Evolutionary conservation across 2,329 filamentous ascomycete species (phyloP).

Genomic region (Penicillium palitans): DNA sequence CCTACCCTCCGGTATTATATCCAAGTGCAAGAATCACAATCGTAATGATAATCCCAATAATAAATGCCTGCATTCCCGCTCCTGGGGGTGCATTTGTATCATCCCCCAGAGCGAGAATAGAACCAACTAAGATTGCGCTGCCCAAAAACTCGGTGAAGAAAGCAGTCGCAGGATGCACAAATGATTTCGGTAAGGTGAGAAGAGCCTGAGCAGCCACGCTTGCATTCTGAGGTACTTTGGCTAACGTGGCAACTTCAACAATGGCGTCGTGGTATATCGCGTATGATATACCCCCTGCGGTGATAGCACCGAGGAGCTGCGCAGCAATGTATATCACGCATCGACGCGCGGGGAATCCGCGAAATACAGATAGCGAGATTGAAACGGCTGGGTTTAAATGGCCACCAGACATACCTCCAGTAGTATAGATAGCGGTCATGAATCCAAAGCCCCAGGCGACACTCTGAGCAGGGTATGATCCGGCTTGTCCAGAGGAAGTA

Average conservation of each 20-base stretch:
- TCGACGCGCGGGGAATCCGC: slow-evolving; percentile 36
- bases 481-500: slow-evolving; percentile 26
- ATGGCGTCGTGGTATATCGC: slow-evolving; percentile 41
- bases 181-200: slow-evolving; percentile 29
- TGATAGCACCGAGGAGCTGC: slow-evolving; percentile 39
- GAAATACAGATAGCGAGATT: slow-evolving; percentile 35
- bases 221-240: slow-evolving; percentile 21
- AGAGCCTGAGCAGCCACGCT: slow-evolving; percentile 26
- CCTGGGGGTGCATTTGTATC: slow-evolving; percentile 48
- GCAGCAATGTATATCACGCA: slow-evolving; percentile 33
- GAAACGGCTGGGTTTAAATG: slow-evolving; percentile 53
- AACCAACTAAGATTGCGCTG: slow-evolving; percentile 33
- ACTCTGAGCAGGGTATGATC: slow-evolving; percentile 23
- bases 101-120: slow-evolving; percentile 43
- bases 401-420: slow-evolving; percentile 50
- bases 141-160: slow-evolving; percentile 43
- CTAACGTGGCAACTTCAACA: slow-evolving; percentile 17
- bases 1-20: slow-evolving; percentile 39
- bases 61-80: slow-evolving; percentile 43
- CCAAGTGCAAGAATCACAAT: slow-evolving; percentile 28
- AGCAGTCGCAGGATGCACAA: slow-evolving; percentile 30
- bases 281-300: slow-evolving; percentile 37
- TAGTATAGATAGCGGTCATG: slow-evolving; percentile 47
- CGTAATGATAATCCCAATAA: slow-evolving; percentile 19
- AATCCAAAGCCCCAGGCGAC: slow-evolving; percentile 33